These are phyloP conservation scores for Clavispora carvajalis DNA, from an alignment of 805 yeast species.

Conservation along the genomic window DNA sequence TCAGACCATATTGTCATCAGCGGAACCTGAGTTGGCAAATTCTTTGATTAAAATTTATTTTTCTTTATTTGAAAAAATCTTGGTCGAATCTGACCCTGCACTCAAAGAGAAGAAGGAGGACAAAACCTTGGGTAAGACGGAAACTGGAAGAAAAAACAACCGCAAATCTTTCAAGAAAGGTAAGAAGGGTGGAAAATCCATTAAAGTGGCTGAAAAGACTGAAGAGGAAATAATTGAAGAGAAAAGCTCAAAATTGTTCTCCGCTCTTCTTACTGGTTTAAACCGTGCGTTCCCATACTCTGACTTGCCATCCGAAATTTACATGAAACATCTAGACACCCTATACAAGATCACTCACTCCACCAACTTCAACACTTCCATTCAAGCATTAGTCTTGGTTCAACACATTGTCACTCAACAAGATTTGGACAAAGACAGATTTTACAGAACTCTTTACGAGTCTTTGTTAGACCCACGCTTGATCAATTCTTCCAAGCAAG, in stretches of 20 bases:
- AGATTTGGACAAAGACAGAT: conserved; percentile 57
- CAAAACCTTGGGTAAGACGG: conserved; percentile 46
- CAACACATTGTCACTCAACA: conserved; percentile 71
- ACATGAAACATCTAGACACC: conserved; percentile 73
- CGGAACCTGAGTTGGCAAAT: conserved; percentile 79
- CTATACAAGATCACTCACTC: conserved; percentile 89
- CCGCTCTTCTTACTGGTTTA: conserved; percentile 89
- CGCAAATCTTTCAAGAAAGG: conserved; percentile 76
- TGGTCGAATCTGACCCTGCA: conserved; percentile 59
- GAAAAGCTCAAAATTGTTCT: conserved; percentile 74
- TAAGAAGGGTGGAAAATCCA: conserved; percentile 83
- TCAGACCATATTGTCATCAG: conserved; percentile 81
- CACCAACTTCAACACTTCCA: conserved; percentile 87
- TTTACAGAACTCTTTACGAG: conserved; percentile 84
- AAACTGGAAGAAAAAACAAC: conserved; percentile 47
- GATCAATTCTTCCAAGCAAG: conserved; percentile 84
- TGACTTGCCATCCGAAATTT: conserved; percentile 62
- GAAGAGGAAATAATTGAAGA: conserved; percentile 68
- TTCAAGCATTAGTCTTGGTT: conserved; percentile 84
- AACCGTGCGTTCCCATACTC: conserved; percentile 96
- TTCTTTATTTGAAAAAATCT: conserved; percentile 75
- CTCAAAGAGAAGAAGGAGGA: conserved; percentile 35
- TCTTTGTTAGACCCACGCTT: conserved; percentile 81
- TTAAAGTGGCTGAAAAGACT: conserved; percentile 53
- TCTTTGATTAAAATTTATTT: conserved; percentile 78